Base-by-base conservation (phyloP, 2,329 filamentous ascomycete species). In the Arthroderma uncinatum region DNA sequence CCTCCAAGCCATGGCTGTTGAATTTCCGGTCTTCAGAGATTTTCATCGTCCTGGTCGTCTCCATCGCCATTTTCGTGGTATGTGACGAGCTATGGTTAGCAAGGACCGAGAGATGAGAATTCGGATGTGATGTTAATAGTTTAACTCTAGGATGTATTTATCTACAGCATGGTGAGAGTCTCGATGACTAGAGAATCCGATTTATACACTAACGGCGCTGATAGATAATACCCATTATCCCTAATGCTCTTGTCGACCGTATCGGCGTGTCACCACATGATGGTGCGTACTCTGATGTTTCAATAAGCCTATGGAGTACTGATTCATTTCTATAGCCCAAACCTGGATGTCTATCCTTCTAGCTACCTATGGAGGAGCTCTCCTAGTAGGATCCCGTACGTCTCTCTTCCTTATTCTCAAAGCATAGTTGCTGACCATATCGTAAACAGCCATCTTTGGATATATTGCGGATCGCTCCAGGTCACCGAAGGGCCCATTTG, bases 351-450 rank as follows among this genome's bases (percentile, higher is more conserved):
- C 85, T 0, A 78, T 89, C n/a, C 76, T 90, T 1, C 74, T 91
- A 1, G 84, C 85, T 4, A 79, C 85, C 16, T 90, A 89, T 66
- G 86, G 84, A 37, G 83, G 79, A 1, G 80, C 84, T 1, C 71
- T 90, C 5, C 76, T 89, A 9, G 73, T 81, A 0, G 78, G 78
- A 19, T 79, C 80, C 25, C 78, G 76, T 69, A 65, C 68, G 65
- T 74, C 10, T 50, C n/a, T 28, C 7, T 9, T 52, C 21, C 8
- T 50, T 16, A 25, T 16, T 19, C 5, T 55, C 14, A 16, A 6
- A 8, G 1, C 2, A n/a, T n/a, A 25, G 23, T 34, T 28, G 28
- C 37, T 53, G 14, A 28, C 25, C 2, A 30, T 8, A 10, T 5
- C 8, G 23, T 52, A 34, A 33, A 36, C 34, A 63, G 62, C 62